Conservation (phyloP, 345 rosid species). For the Heritiera fomes region DNA sequence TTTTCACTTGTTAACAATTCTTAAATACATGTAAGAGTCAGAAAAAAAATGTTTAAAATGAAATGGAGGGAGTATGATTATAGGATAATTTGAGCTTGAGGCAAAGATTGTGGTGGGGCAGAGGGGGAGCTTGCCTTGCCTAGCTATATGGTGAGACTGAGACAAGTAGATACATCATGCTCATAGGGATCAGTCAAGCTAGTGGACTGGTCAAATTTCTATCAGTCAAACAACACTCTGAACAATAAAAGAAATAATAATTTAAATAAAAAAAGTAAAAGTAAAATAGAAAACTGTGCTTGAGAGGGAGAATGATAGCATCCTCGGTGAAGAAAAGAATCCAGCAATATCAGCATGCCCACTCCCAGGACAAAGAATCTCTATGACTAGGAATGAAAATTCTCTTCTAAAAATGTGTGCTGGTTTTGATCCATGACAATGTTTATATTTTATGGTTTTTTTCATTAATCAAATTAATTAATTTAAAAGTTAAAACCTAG, state of each 20-base stretch:
- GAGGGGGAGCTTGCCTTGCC: too few species aligned
- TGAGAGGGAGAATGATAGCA: conserved; percentile 29
- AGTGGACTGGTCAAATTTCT: conserved; percentile 49
- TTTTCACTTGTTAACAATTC: too few species aligned
- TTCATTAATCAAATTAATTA: too few species aligned
- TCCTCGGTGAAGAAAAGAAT: conserved; percentile 56
- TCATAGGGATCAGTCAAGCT: conserved; percentile 34
- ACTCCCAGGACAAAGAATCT: conserved; percentile 16
- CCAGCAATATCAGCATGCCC: conserved; percentile 2
- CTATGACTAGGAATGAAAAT: background rate
- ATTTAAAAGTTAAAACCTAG: too few species aligned
- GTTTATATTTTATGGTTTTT: too few species aligned
- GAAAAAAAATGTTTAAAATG: too few species aligned
- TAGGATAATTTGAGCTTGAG: background rate
- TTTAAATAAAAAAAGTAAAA: conserved; percentile 16
- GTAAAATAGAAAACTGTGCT: conserved; percentile 42
- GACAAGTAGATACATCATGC: conserved; percentile 4
- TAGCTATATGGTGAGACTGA: background rate
- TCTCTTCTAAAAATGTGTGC: background rate
- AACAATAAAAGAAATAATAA: conserved; percentile 20
- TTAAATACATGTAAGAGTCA: too few species aligned
- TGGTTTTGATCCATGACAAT: background rate
- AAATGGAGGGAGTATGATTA: too few species aligned
- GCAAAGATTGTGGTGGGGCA: conserved; percentile 18
- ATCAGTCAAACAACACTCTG: conserved; percentile 37